These are phyloP conservation scores for Xylaria sp. DNA, from an alignment of 2,329 filamentous ascomycete species.

Conservation along the genomic window DNA sequence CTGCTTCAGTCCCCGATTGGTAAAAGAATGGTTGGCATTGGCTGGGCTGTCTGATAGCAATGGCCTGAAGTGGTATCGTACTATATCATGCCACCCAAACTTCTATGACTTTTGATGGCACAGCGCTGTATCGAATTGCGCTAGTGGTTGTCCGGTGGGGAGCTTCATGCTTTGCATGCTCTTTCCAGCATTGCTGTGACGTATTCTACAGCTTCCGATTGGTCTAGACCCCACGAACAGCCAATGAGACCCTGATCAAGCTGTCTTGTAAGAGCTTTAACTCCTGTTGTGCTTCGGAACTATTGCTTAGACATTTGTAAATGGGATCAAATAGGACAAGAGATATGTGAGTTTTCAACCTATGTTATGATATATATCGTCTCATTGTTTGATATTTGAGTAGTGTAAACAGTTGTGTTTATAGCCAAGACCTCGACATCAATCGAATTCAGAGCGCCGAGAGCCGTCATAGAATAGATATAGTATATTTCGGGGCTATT, in stretches of 20 bases:
- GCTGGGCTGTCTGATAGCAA: conserved; percentile 1
- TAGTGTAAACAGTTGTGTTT: not conserved
- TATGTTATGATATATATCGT: not conserved
- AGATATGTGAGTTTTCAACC: not conserved
- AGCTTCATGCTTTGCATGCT: conserved; percentile 6
- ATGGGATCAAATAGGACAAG: not conserved
- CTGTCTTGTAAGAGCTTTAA: not conserved
- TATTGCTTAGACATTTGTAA: not conserved
- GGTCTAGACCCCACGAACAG: not conserved
- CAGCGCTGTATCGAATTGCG: not conserved
- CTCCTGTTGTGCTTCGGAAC: not conserved
- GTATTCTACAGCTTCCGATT: conserved; percentile 29
- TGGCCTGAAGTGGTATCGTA: conserved; percentile 16
- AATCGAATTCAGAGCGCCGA: not conserved
- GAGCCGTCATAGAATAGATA: not conserved
- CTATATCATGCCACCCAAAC: conserved; percentile 28
- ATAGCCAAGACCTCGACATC: not conserved
- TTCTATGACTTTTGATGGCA: not conserved
- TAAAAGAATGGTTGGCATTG: conserved; percentile 29
- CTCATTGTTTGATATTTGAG: not conserved
- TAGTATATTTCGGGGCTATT: no score
- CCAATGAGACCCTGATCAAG: conserved; percentile 2
- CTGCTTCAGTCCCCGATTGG: conserved; percentile 16
- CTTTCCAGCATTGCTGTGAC: not conserved
- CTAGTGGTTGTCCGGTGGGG: conserved; percentile 8